A percentile compares a stretch with the other conserved stretches of the same genome.
These are phyloP conservation scores for Mentha longifolia DNA, from an alignment of 257 asterid species.

Conservation along the genomic window DNA sequence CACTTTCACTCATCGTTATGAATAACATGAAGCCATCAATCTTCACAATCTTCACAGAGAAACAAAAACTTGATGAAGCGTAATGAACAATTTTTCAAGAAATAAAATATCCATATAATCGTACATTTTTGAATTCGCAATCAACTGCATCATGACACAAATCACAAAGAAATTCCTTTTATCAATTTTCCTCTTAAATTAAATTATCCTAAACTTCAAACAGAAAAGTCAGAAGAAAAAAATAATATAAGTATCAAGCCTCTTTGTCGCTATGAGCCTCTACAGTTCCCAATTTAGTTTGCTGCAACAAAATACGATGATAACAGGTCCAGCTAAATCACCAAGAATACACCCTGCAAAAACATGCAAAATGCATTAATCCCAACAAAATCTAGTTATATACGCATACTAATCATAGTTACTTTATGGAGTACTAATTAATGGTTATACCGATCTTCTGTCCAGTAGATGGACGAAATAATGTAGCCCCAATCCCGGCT, in stretches of 20 bases:
- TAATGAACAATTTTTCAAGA: neutral
- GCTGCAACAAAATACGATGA: neutral
- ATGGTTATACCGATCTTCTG: constrained; percentile 83
- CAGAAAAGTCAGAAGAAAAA: neutral
- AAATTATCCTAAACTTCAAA: no score
- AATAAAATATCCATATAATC: no score
- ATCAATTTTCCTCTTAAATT: no score
- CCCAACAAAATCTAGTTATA: neutral
- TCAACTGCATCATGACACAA: no score
- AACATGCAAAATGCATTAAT: neutral
- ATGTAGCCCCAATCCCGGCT: constrained; percentile 78
- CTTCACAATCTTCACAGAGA: neutral
- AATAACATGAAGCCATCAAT: neutral
- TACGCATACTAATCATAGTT: neutral
- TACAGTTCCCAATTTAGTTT: neutral
- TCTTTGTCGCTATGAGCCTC: neutral
- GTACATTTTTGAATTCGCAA: no score
- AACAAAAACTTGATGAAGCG: neutral
- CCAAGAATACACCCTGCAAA: constrained; percentile 80
- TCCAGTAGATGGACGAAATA: constrained; percentile 76
- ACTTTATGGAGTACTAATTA: neutral
- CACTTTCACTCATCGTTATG: neutral
- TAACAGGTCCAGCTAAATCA: constrained; percentile 17
- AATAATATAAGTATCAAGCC: neutral
- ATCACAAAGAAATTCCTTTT: no score